A percentile compares a stretch with the other conserved stretches of the same genome.
Evolutionary conservation across 345 rosid genomes (phyloP).

Genomic region (Corchorus olitorius): DNA sequence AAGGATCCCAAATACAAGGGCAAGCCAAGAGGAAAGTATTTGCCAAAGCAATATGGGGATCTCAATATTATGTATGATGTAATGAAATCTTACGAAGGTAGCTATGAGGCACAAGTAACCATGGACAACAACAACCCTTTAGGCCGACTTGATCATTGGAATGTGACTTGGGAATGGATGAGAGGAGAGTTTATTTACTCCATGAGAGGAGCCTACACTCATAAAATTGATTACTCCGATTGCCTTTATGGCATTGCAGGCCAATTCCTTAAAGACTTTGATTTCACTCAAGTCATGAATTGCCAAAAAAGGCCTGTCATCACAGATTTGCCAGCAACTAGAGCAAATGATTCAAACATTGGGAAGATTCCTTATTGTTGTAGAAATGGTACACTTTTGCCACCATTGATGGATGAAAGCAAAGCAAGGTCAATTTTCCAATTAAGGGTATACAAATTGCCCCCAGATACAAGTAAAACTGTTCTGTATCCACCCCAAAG

Average conservation of each 20-base stretch:
- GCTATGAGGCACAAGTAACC: constrained; percentile 88
- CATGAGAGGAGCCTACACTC: constrained; percentile 86
- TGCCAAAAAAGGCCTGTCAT: constrained; percentile 70
- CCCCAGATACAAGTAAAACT: constrained; percentile 68
- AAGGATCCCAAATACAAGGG: constrained; percentile 64
- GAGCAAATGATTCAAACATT: constrained; percentile 50
- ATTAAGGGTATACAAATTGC: constrained; percentile 70
- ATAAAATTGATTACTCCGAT: constrained; percentile 45
- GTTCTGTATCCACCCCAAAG: constrained; percentile 70
- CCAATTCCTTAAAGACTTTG: constrained; percentile 55
- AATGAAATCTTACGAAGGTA: constrained; percentile 59
- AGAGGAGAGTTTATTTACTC: constrained; percentile 78
- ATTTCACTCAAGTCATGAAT: constrained; percentile 68
- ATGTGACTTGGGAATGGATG: constrained; percentile 94
- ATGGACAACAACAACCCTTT: constrained; percentile 71
- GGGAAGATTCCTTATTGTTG: constrained; percentile 86
- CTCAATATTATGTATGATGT: constrained; percentile 71
- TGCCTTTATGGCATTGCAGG: constrained; percentile 77
- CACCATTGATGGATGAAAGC: constrained; percentile 59
- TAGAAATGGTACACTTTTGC: constrained; percentile 68
- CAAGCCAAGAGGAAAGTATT: constrained; percentile 51
- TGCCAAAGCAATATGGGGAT: constrained; percentile 61
- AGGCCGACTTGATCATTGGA: constrained; percentile 90
- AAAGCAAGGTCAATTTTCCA: constrained; percentile 73
- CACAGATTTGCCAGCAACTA: constrained; percentile 64